Evolutionary conservation across 257 asterid species (phyloP), one percentile per base, ranked within the genome.

Genomic region (Solanum chmielewskii): DNA sequence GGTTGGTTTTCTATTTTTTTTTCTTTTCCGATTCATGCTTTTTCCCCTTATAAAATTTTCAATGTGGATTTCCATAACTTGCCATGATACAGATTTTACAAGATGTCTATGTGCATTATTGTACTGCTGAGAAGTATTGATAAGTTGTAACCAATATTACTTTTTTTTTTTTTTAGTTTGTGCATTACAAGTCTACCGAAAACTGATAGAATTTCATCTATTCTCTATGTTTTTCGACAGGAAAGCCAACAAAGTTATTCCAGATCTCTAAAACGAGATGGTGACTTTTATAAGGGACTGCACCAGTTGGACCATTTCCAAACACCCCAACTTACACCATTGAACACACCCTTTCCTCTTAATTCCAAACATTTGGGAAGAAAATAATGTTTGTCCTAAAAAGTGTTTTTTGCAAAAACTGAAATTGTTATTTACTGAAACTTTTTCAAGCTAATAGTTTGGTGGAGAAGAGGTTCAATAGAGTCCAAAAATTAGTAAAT

Each of bases 221-320:
- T 52, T 92, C 90, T 91, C 90, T 84, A n/a, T 92, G 93, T 92
- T 92, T 94, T 92, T 94, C 93, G 89, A 91, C 98, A 93, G 98
- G 98, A 91, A 91, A 92, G 73, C 89, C 94, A 93, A 90, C 92
- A 87, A 87, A 89, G 92, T 92, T 92, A 91, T 90, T 91, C 91
- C 92, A 93, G 93, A 93, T 88, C 93, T 89, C 88, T 92, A 83
- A 91, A 92, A 91, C 93, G 88, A 93, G 96, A 91, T 90, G 97
- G 94, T 93, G 95, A 92, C 94, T 84, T 90, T 92, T 92, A 86
- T 91, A 90, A 86, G 91, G 91, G 90, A 70, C 44, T 90, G 93
- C 94, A 90, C 91, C 94, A 87, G 90, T 88, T 76, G 82, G 93
- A 91, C 91, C 69, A 85, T 89, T 93, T 88, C 86, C 89, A 82